Evolutionary conservation across 805 yeast genomes (phyloP).

Genomic region (Lachancea waltii): DNA sequence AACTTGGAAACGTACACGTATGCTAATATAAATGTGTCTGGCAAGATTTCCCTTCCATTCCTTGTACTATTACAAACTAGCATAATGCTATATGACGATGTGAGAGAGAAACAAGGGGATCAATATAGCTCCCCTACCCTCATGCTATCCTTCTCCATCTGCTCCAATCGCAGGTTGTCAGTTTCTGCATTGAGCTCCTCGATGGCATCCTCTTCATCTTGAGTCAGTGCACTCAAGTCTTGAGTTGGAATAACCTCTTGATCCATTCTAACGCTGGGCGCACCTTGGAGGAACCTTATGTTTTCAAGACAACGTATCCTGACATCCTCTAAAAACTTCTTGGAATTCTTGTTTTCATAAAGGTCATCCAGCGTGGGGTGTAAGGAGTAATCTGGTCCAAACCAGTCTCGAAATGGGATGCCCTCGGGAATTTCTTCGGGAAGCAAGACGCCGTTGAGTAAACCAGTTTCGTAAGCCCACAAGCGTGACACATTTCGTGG

Average conservation of each 20-base stretch:
- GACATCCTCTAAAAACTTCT: constrained; percentile 75
- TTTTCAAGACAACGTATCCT: constrained; percentile 73
- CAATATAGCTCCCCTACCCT: constrained; percentile 31
- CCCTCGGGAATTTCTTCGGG: constrained; percentile 68
- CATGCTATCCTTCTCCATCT: constrained; percentile 36
- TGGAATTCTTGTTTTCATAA: constrained; percentile 79
- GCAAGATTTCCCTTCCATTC: too few relatives aligned
- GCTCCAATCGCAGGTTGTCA: constrained; percentile 31
- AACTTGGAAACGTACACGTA: too few relatives aligned
- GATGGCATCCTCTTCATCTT: constrained; percentile 38
- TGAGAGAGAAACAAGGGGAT: not conserved
- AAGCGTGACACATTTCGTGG: constrained; percentile 90
- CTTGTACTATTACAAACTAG: not conserved
- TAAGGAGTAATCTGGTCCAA: constrained; percentile 84
- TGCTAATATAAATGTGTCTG: too few relatives aligned
- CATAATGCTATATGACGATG: not conserved
- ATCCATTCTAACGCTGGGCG: constrained; percentile 89
- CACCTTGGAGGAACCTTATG: constrained; percentile 73
- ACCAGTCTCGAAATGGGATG: constrained; percentile 73
- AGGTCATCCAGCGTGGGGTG: constrained; percentile 79
- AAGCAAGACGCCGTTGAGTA: constrained; percentile 71
- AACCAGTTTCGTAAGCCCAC: constrained; percentile 93
- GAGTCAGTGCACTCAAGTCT: constrained; percentile 37
- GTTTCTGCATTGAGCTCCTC: constrained; percentile 31
- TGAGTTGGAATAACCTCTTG: constrained; percentile 72